A percentile compares a stretch with the other conserved stretches of the same genome.
Evolutionary conservation across 495 filamentous ascomycete genomes (phyloP).

Genomic region (Hypomontagnella submonticulosa): DNA sequence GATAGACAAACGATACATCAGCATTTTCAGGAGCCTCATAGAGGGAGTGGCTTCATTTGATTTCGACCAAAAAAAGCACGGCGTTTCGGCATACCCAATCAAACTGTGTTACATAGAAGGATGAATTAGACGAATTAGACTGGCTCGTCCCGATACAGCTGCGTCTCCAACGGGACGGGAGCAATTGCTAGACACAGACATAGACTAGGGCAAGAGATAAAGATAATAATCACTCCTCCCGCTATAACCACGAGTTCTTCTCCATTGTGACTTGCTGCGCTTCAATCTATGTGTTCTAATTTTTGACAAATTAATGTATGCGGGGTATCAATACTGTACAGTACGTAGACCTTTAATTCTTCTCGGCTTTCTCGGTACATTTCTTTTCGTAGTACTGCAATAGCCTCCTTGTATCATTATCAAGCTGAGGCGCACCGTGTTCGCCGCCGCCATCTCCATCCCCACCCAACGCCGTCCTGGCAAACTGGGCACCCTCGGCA

Average conservation of each 20-base stretch:
- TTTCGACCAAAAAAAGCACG: constrained; percentile 43
- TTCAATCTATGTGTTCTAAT: no score
- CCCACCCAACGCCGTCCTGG: constrained; percentile 45
- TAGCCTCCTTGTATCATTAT: constrained; percentile 50
- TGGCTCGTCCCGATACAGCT: constrained; percentile 9
- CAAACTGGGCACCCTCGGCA: constrained; percentile 53
- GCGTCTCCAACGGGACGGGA: constrained; percentile 1
- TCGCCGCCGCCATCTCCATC: constrained; percentile 32
- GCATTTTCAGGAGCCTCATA: constrained; percentile 42
- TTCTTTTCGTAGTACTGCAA: constrained; percentile 51
- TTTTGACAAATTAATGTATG: not conserved
- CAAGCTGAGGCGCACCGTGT: constrained; percentile 34
- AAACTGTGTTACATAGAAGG: constrained; percentile 41
- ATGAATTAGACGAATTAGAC: constrained; percentile 28
- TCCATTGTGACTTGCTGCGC: no score
- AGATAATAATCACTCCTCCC: constrained; percentile 34
- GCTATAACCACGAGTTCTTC: not conserved
- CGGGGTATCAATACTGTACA: not conserved
- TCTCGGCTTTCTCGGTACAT: constrained; percentile 42
- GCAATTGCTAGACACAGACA: constrained; percentile 21
- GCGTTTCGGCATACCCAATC: constrained; percentile 49
- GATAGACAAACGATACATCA: constrained; percentile 37
- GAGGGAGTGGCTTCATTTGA: constrained; percentile 23
- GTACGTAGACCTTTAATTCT: not conserved
- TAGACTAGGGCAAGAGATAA: constrained; percentile 27